A percentile compares a stretch with the other conserved stretches of the same genome.
These are phyloP conservation scores for Eutypa lata DNA, from an alignment of 2,329 filamentous ascomycete genomes.

Conservation along the genomic window DNA sequence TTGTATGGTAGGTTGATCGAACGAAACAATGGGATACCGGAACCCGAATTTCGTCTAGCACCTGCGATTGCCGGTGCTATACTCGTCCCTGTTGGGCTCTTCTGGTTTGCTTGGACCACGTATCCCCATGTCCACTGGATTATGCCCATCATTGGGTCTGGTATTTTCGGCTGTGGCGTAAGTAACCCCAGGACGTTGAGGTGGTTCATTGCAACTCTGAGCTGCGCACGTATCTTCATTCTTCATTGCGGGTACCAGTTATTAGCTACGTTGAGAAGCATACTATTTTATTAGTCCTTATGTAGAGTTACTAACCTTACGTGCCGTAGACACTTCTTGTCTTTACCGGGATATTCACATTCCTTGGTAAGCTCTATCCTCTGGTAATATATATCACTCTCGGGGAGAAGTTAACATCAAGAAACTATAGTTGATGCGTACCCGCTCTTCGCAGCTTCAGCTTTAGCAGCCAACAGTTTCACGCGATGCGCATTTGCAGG, in stretches of 20 bases:
- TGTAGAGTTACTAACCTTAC: neutral
- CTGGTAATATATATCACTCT: no score
- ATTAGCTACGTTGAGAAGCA: no score
- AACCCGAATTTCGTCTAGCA: constrained; percentile 85
- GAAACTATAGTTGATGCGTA: constrained; percentile 65
- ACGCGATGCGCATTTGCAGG: constrained; percentile 73
- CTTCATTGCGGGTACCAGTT: no score
- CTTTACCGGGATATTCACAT: constrained; percentile 85
- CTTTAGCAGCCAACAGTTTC: constrained; percentile 81
- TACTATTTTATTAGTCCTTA: no score
- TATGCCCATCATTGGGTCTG: constrained; percentile 69
- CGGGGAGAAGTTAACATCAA: constrained; percentile 5
- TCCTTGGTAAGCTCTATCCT: constrained; percentile 57
- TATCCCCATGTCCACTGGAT: constrained; percentile 74
- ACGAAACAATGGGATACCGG: constrained; percentile 54
- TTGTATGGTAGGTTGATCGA: constrained; percentile 56
- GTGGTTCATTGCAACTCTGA: neutral
- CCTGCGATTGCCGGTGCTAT: constrained; percentile 71
- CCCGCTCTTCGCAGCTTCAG: constrained; percentile 70
- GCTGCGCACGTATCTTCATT: no score
- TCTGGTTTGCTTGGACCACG: constrained; percentile 87
- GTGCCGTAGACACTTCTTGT: constrained; percentile 64
- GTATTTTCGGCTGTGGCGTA: constrained; percentile 68
- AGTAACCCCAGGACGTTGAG: constrained; percentile 30
- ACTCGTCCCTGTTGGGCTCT: constrained; percentile 76